Evolutionary conservation across 2,329 filamentous ascomycete genomes (phyloP), one percentile per base, ranked within the genome.

Genomic region (Stemphylium vesicarium): DNA sequence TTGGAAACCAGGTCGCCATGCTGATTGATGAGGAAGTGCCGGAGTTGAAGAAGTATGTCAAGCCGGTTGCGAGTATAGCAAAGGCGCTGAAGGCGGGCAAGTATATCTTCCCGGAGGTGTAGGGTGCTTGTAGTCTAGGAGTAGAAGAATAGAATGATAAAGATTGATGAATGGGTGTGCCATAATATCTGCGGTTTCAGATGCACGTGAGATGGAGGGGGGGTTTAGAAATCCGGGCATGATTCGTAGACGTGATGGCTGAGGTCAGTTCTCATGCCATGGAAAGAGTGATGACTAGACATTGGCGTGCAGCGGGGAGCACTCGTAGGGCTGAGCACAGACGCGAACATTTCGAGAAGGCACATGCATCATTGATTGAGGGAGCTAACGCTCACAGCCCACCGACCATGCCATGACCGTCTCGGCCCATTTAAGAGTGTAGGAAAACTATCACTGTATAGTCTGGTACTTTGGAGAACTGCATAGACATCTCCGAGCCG

Each of bases 1-100:
- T 68, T 56, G 65, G 65, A 0, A 66, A 64, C 13, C 3, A 65
- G 45, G 62, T 68, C 4, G 65, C 63, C 4, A 41, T 50, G 22
- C 22, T 66, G 43, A 53, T 68, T 18, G 53, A 60, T 35, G 51
- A 33, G 4, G 55, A 46, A 36, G 44, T 59, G 26, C 37, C 53
- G 26, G 31, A 39, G 15, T 24, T 65, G 41, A 50, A 32, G 31
- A 39, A 55, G 13, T 68, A 60, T 29, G 60, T 66, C 4, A 50
- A 50, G 32, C 63, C 62, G 0, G 56, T 61, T 1, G 29, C 45
- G 46, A 33, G 44, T 22, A 43, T 66, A 22, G 57, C 44, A 43
- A 13, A 40, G 13, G 58, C 62, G 29, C 26, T 68, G 38, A 39
- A 59, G 33, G 35, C 44, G 11, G 62, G 60, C 4, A 40, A 50